Evolutionary conservation across 768 basidiomycete species (phyloP), one percentile per base, ranked within the genome.

Genomic region (Xerocomus brunneocitrinus): DNA sequence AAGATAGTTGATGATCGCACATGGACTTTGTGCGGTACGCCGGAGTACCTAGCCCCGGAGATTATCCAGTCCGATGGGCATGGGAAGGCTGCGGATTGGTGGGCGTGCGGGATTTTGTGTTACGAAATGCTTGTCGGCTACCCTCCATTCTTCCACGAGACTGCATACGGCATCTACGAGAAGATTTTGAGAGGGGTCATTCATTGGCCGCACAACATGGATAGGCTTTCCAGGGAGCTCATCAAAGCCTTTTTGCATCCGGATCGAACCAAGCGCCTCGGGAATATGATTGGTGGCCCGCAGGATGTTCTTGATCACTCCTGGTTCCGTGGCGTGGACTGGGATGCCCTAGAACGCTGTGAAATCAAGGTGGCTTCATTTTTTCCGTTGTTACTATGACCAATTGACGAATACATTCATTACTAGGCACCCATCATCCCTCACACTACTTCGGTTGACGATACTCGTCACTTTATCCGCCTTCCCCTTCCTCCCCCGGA

Each of bases 101-200:
- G 97, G 97, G 95, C 97, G 8, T 88, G 94, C 63, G 97, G 97
- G 19, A 90, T 98, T 43, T 77, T 99, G 34, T 92, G 91, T 69
- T 99, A 95, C 68, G 97, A 99, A 70, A 98, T 98, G 94, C 82
- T 99, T 41, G 95, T 95, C 31, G 97, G 97, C 2, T 98, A 95
- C 66, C 95, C 95, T 27, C 97, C 97, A 22, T 99, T 98, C 79
- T 98, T 92, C 71, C 94, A 98, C 66, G 91, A 97, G 69, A 91
- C 92, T n/a, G 87, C 95, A 0, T 90, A 95, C 69, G 95, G 92
- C 43, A 98, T 98, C 71, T 98, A 98, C 70, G 95, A 99, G 74
- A 95, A 95, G 74, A 98, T 99, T 58, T 75, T 99, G 38, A 82
- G 80, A 53, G 91, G 91, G 28, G 81, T 86, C 55, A 87, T 97